A percentile compares a stretch with the other conserved stretches of the same genome.
Conservation (phyloP, 176 grass and related monocot species). For the Puya raimondii region DNA sequence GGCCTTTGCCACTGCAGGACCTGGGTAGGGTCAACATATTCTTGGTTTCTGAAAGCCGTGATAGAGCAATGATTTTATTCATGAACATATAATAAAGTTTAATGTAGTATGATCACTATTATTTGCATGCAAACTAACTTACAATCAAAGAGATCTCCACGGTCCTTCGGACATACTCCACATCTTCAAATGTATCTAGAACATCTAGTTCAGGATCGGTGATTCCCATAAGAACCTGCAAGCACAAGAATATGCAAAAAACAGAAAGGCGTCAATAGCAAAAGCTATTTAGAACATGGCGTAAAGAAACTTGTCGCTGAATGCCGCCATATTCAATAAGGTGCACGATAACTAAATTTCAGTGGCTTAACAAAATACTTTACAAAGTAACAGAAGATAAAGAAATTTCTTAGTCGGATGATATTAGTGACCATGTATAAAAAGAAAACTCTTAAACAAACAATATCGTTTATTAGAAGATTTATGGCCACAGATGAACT, state of each 20-base stretch:
- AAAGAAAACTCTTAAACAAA: not conserved
- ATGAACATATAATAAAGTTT: no score
- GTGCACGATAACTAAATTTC: not conserved
- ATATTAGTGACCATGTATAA: not conserved
- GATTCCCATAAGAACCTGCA: conserved; percentile 45
- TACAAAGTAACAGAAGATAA: not conserved
- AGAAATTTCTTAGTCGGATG: not conserved
- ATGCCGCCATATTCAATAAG: not conserved
- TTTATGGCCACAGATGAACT: no score
- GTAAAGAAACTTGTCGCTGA: not conserved
- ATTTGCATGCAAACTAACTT: conserved; percentile 19
- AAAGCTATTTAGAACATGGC: not conserved
- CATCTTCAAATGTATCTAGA: conserved; percentile 78
- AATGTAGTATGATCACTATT: no score
- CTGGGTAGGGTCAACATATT: no score
- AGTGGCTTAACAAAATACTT: not conserved
- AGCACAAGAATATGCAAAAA: not conserved
- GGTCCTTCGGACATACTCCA: conserved; percentile 52
- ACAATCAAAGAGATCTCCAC: conserved; percentile 53
- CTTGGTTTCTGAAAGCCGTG: no score
- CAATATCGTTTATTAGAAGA: not conserved
- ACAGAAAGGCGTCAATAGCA: not conserved
- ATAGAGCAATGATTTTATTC: no score
- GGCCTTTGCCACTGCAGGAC: no score
- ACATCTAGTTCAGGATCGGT: conserved; percentile 60